phyloP scores from a whole-genome alignment of 805 yeast genomes.

The Candida nanaspora region DNA sequence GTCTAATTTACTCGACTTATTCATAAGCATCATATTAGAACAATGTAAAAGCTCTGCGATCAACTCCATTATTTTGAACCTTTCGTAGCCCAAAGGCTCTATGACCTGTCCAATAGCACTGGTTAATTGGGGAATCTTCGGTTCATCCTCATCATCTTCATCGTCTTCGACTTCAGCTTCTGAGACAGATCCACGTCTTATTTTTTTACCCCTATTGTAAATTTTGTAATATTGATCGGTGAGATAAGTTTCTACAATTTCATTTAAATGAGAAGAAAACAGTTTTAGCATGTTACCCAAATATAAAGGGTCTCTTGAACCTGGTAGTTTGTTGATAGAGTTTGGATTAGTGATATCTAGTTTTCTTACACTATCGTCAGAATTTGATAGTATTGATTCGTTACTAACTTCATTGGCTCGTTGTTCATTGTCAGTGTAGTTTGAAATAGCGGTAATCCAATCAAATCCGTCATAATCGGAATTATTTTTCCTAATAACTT shows the following conservation, averaged over 20 bases:
- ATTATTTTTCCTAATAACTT: slow-evolving; percentile 87
- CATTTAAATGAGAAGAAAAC: slow-evolving; percentile 45
- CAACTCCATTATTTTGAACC: slow-evolving; percentile 83
- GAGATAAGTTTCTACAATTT: slow-evolving; percentile 23
- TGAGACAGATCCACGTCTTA: too few species aligned
- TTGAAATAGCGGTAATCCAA: slow-evolving; percentile 24
- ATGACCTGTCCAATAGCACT: slow-evolving; percentile 53
- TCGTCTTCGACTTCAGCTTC: background rate
- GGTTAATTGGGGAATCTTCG: slow-evolving; percentile 31
- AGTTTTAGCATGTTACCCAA: slow-evolving; percentile 76
- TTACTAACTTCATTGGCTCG: background rate
- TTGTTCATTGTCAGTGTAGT: slow-evolving; percentile 5
- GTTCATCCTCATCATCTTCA: slow-evolving; percentile 40
- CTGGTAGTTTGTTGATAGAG: slow-evolving; percentile 35
- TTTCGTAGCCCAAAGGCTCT: slow-evolving; percentile 81
- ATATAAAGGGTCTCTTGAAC: slow-evolving; percentile 84
- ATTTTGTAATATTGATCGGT: slow-evolving; percentile 19
- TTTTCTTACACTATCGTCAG: background rate
- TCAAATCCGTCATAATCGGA: slow-evolving; percentile 76
- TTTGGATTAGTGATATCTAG: slow-evolving; percentile 34
- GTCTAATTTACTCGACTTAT: slow-evolving; percentile 60
- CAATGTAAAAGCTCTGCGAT: slow-evolving; percentile 93
- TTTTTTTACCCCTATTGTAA: background rate
- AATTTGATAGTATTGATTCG: background rate
- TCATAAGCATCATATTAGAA: slow-evolving; percentile 87